Evolutionary conservation across 2,329 filamentous ascomycete genomes (phyloP).

Genomic region (Phaeoacremonium minimum): DNA sequence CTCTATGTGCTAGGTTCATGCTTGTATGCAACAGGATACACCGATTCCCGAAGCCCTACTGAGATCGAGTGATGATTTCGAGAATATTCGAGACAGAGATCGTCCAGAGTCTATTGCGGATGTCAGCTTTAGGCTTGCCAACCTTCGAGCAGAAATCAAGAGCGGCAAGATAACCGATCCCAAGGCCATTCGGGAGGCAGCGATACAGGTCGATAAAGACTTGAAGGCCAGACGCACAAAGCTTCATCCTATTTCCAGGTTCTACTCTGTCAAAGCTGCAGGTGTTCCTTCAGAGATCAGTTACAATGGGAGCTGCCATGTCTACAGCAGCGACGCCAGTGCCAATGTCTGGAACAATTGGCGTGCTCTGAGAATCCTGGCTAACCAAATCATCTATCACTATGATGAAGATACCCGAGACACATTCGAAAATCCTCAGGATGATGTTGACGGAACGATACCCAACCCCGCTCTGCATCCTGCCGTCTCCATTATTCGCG

Average conservation of each 20-base stretch:
- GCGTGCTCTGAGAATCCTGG: constrained; percentile 11
- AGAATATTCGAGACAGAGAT: background rate
- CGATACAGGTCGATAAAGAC: constrained; percentile 7
- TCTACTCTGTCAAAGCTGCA: background rate
- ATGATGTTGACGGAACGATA: background rate
- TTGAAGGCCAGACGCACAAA: constrained; percentile 1
- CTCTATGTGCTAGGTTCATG: constrained; percentile 12
- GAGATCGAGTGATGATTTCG: constrained; percentile 2
- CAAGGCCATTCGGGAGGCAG: constrained; percentile 5
- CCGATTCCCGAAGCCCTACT: constrained; percentile 8
- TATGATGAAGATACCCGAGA: no score
- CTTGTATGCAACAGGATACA: constrained; percentile 14
- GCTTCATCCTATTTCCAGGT: background rate
- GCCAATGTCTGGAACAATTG: constrained; percentile 17
- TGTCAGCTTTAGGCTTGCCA: constrained; percentile 12
- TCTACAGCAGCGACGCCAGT: constrained; percentile 10
- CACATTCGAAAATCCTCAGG: no score
- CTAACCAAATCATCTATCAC: constrained; percentile 10
- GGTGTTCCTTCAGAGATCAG: background rate
- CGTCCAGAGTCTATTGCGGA: constrained; percentile 6
- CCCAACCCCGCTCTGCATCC: background rate
- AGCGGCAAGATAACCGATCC: constrained; percentile 9
- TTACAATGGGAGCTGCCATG: constrained; percentile 4
- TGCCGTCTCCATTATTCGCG: constrained; percentile 3
- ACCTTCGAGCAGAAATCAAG: constrained; percentile 14